Conservation (phyloP, 306 rosid species). For the Macrotyloma uniflorum region DNA sequence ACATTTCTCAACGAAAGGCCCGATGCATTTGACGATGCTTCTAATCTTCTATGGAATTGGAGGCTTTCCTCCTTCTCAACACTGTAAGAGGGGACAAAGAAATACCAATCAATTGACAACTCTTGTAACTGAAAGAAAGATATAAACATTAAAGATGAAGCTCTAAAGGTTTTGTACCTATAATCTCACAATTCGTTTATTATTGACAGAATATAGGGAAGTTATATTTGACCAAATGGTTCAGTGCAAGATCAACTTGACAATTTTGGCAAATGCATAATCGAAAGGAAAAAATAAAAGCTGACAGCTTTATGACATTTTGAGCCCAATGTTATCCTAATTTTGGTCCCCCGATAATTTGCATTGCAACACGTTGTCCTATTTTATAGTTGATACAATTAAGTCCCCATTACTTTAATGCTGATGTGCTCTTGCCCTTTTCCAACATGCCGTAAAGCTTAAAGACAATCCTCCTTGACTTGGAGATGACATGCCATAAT, state of each 20-base stretch:
- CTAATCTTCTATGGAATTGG: constrained; percentile 70
- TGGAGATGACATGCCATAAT: constrained; percentile 12
- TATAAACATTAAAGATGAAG: constrained; percentile 10
- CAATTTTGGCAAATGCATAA: constrained; percentile 36
- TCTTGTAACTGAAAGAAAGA: constrained; percentile 22
- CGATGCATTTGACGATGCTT: constrained; percentile 62
- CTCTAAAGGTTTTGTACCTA: constrained; percentile 13
- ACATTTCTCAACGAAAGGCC: constrained; percentile 74
- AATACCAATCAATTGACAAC: constrained; percentile 35
- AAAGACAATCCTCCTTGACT: background rate
- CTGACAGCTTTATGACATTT: background rate
- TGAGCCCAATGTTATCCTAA: background rate
- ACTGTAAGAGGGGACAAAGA: constrained; percentile 50
- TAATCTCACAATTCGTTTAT: constrained; percentile 29
- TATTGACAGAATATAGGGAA: constrained; percentile 1
- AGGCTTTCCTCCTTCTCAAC: constrained; percentile 81
- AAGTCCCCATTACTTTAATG: constrained; percentile 17
- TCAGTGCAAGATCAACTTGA: constrained; percentile 25
- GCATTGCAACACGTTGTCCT: constrained; percentile 8
- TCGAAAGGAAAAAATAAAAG: background rate
- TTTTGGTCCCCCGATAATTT: constrained; percentile 6
- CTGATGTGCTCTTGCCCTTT: background rate
- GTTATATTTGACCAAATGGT: constrained; percentile 24
- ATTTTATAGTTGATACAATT: constrained; percentile 16
- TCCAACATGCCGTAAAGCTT: background rate